These are phyloP conservation scores for Decorospora gaudefroyi DNA, from an alignment of 2,329 filamentous ascomycete genomes.

Conservation along the genomic window DNA sequence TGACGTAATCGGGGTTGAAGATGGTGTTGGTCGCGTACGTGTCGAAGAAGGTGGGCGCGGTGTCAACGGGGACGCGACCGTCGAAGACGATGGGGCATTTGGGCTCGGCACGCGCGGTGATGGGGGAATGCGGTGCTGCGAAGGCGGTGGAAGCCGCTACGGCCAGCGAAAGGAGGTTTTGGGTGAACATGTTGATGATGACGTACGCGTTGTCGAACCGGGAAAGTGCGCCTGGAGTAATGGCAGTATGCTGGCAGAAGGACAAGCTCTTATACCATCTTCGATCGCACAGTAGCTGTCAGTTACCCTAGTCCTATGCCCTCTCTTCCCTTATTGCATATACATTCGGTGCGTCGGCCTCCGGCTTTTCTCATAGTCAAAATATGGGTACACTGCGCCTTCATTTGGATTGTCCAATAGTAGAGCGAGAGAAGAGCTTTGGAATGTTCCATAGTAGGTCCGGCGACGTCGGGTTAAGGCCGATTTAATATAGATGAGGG, in stretches of 20 bases:
- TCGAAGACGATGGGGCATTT: constrained; percentile 48
- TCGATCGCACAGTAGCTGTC: constrained; percentile 1
- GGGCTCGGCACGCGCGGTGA: constrained; percentile 19
- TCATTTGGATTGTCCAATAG: constrained; percentile 26
- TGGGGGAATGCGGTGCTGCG: constrained; percentile 28
- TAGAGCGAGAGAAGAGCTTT: constrained; percentile 16
- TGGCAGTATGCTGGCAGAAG: not conserved
- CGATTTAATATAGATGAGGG: constrained; percentile 22
- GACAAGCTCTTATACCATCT: constrained; percentile 22
- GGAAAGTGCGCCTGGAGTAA: constrained; percentile 7
- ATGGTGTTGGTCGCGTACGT: constrained; percentile 44
- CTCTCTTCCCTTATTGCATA: constrained; percentile 12
- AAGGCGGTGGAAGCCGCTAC: constrained; percentile 31
- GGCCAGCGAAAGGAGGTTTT: constrained; percentile 25
- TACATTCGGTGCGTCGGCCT: constrained; percentile 7
- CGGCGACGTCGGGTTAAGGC: constrained; percentile 15
- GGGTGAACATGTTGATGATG: constrained; percentile 30
- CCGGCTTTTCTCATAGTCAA: constrained; percentile 20
- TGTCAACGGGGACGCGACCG: constrained; percentile 39
- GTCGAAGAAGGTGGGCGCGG: constrained; percentile 39
- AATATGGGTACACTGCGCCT: constrained; percentile 21
- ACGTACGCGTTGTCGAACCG: constrained; percentile 9
- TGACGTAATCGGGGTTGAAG: constrained; percentile 59
- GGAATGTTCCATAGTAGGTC: constrained; percentile 33
- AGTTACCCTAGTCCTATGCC: constrained; percentile 1